Conservation (phyloP, 306 rosid genomes). For the Cicer cuneatum region DNA sequence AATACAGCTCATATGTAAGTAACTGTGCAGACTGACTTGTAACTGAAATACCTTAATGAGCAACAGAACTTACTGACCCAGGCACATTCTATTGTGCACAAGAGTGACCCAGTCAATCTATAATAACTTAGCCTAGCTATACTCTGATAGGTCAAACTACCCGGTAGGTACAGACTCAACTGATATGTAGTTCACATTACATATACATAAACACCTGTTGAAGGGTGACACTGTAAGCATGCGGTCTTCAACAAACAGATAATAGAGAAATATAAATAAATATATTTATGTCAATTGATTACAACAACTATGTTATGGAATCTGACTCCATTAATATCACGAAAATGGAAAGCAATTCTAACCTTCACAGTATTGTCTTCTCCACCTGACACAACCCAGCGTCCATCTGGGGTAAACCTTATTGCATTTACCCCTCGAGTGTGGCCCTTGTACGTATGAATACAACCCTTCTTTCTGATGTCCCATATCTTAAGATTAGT, state of each 20-base stretch:
- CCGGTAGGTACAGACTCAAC: neutral
- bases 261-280: conserved; percentile 32
- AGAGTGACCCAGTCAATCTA: neutral
- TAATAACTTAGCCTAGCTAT: conserved; percentile 2
- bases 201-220: neutral
- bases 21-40: neutral
- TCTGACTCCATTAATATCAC: conserved; percentile 27
- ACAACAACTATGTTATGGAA: conserved; percentile 16
- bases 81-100: neutral
- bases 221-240: conserved; percentile 24
- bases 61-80: neutral
- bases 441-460: conserved; percentile 98
- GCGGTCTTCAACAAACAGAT: conserved; percentile 12
- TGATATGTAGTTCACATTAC: neutral
- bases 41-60: conserved; percentile 11
- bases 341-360: conserved; percentile 45
- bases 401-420: conserved; percentile 99
- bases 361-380: conserved; percentile 99
- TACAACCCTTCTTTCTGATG: conserved; percentile 97
- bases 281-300: conserved; percentile 34
- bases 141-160: neutral
- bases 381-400: conserved; percentile 99
- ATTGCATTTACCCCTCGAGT: conserved; percentile 98
- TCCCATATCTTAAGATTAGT: conserved; percentile 99
- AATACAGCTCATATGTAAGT: conserved; percentile 11